A percentile compares a stretch with the other conserved stretches of the same genome.
phyloP scores from a whole-genome alignment of 1,284 basidiomycete genomes.

The Cutaneotrichosporon sp. region DNA sequence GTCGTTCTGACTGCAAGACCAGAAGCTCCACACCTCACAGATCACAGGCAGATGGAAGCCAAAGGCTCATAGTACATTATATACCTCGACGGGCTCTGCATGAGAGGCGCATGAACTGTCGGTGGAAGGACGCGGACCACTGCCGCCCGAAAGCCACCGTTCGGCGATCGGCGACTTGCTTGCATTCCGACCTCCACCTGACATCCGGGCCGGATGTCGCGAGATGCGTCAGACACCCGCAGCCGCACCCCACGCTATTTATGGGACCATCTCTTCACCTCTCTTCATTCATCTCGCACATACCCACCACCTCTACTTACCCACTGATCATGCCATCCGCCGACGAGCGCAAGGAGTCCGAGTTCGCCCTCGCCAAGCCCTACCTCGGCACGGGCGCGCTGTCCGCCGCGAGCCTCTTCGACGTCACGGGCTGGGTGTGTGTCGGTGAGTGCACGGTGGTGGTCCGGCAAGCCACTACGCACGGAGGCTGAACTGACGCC shows the following conservation, averaged over 20 bases:
- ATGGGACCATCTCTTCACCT: background rate
- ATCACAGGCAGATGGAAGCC: too few species aligned
- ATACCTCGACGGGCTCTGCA: too few species aligned
- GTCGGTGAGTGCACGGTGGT: slow-evolving; percentile 31
- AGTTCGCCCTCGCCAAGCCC: slow-evolving; percentile 13
- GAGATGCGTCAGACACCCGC: background rate
- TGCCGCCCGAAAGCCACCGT: background rate
- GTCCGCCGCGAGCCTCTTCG: slow-evolving; percentile 27
- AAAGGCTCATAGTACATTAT: too few species aligned
- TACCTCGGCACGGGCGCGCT: slow-evolving; percentile 23
- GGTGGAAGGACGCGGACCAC: too few species aligned
- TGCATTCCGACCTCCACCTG: background rate
- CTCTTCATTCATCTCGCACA: background rate
- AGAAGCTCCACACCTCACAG: too few species aligned
- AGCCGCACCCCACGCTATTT: background rate
- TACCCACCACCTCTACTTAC: background rate
- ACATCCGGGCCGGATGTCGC: background rate
- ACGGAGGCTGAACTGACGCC: slow-evolving; percentile 18
- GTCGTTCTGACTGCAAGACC: too few species aligned
- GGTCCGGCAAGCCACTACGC: too few species aligned
- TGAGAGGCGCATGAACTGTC: too few species aligned
- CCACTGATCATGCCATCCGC: slow-evolving; percentile 4
- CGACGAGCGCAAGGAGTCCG: slow-evolving; percentile 8
- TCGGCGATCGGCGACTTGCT: background rate
- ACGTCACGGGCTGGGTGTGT: slow-evolving; percentile 33